These are phyloP conservation scores for Pelargonium fulgidum DNA, from an alignment of 441 rosid species.

Conservation along the genomic window DNA sequence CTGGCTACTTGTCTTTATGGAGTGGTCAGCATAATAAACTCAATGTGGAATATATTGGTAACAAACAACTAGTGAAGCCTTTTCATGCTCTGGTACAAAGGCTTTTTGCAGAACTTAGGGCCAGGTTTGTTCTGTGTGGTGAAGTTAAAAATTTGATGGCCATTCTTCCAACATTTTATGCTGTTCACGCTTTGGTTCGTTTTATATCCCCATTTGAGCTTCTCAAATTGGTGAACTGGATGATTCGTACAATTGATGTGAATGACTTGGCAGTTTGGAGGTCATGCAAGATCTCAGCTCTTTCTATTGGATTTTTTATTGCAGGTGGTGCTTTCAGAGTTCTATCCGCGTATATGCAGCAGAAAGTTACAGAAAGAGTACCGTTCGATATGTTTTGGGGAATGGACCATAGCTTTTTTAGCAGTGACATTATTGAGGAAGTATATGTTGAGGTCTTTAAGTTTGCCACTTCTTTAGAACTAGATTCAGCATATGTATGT, in stretches of 20 bases:
- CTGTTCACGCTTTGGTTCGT: constrained; percentile 46
- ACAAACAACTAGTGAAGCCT: constrained; percentile 37
- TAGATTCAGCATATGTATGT: constrained; percentile 51
- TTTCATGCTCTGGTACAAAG: constrained; percentile 38
- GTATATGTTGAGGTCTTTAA: constrained; percentile 49
- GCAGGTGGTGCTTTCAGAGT: constrained; percentile 62
- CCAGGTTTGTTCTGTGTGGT: constrained; percentile 43
- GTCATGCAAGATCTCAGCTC: constrained; percentile 28
- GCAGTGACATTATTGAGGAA: constrained; percentile 47
- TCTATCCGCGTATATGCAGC: constrained; percentile 48
- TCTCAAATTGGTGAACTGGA: constrained; percentile 51
- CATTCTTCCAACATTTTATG: constrained; percentile 49
- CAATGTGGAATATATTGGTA: constrained; percentile 24
- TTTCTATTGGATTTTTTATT: constrained; percentile 53
- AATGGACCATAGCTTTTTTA: constrained; percentile 39
- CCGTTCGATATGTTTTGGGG: constrained; percentile 51
- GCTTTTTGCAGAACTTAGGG: constrained; percentile 39
- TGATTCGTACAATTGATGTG: constrained; percentile 41
- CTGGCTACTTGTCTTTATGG: constrained; percentile 38
- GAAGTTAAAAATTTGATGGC: constrained; percentile 35
- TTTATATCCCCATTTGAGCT: constrained; percentile 64
- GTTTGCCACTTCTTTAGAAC: constrained; percentile 42
- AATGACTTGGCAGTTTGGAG: constrained; percentile 28
- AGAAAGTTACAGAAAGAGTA: constrained; percentile 34
- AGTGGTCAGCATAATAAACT: constrained; percentile 23